These are phyloP conservation scores for Sarocladium kiliense DNA, from an alignment of 2,329 filamentous ascomycete genomes.

Conservation along the genomic window DNA sequence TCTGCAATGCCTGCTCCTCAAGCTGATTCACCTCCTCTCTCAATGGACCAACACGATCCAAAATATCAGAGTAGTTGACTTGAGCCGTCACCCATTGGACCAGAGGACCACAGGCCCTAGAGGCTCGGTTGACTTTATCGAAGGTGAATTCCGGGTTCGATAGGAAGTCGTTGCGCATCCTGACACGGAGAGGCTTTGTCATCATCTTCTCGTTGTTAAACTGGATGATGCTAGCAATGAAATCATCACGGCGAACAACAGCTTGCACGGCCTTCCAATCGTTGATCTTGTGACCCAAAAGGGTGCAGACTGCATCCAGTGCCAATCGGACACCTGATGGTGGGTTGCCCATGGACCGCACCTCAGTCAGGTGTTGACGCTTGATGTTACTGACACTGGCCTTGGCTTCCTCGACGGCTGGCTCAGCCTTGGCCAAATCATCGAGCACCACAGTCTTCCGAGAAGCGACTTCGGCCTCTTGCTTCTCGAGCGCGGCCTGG, in stretches of 20 bases:
- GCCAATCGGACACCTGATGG: constrained; percentile 87
- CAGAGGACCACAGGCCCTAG: constrained; percentile 92
- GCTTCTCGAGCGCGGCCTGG: constrained; percentile 78
- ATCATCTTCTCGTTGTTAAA: constrained; percentile 96
- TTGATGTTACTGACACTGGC: constrained; percentile 99
- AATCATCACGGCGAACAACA: constrained; percentile 87
- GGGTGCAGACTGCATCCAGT: constrained; percentile 90
- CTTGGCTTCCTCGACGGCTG: constrained; percentile 86
- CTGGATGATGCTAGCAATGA: constrained; percentile 95
- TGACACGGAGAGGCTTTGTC: constrained; percentile 74
- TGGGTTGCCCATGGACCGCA: constrained; percentile 92
- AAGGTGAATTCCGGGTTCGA: constrained; percentile 94
- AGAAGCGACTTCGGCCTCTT: constrained; percentile 80
- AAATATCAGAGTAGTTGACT: constrained; percentile 95
- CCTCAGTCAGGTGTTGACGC: constrained; percentile 92
- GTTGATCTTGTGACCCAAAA: constrained; percentile 83
- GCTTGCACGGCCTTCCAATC: constrained; percentile 90
- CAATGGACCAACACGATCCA: constrained; percentile 88
- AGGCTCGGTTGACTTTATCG: constrained; percentile 92
- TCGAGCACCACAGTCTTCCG: constrained; percentile 79
- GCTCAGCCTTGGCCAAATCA: constrained; percentile 87
- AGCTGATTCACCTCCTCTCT: constrained; percentile 84
- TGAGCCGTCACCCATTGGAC: constrained; percentile 97
- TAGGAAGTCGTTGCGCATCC: constrained; percentile 90
- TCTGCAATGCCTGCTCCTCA: constrained; percentile 83